A percentile compares a stretch with the other conserved stretches of the same genome.
Conservation (phyloP, 1,284 basidiomycete genomes). For the Boletellus deceptivus region DNA sequence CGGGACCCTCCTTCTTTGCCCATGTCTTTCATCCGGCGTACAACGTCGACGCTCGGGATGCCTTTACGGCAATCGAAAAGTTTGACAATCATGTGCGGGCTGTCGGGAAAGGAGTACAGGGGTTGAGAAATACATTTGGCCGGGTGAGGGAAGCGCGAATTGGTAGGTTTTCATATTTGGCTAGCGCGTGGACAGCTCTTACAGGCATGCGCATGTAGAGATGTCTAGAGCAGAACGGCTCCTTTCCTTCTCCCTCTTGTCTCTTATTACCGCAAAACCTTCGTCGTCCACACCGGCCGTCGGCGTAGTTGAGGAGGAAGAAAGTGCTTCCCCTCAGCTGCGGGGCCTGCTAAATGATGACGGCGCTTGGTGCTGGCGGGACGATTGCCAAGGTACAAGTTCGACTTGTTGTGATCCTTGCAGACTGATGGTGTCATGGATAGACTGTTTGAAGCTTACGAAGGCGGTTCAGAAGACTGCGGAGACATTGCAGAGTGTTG, state of each 20-base stretch:
- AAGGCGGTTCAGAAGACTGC: conserved; percentile 77
- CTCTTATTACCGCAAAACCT: conserved; percentile 66
- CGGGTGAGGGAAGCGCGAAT: conserved; percentile 62
- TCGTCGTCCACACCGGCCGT: conserved; percentile 48
- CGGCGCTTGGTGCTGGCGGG: conserved; percentile 85
- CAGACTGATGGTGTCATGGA: neutral
- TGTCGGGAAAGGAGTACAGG: conserved; percentile 67
- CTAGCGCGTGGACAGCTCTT: neutral
- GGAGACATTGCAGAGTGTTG: conserved; percentile 71
- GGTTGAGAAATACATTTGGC: conserved; percentile 58
- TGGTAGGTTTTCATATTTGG: conserved; percentile 43
- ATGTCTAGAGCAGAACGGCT: conserved; percentile 72
- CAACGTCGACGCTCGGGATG: conserved; percentile 75
- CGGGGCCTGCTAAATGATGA: conserved; percentile 63
- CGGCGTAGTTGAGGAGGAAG: conserved; percentile 48
- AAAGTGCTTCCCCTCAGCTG: conserved; percentile 35
- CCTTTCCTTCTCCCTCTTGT: conserved; percentile 67
- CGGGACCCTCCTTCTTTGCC: conserved; percentile 72
- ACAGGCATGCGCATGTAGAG: conserved; percentile 39
- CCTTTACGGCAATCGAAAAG: conserved; percentile 50
- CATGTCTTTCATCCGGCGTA: conserved; percentile 82
- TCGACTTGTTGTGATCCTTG: neutral
- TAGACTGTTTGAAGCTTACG: conserved; percentile 73
- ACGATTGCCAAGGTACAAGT: conserved; percentile 59
- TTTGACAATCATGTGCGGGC: conserved; percentile 67